Evolutionary conservation across 2,329 filamentous ascomycete genomes (phyloP), one percentile per base, ranked within the genome.

Genomic region (Trichoderma koningii): DNA sequence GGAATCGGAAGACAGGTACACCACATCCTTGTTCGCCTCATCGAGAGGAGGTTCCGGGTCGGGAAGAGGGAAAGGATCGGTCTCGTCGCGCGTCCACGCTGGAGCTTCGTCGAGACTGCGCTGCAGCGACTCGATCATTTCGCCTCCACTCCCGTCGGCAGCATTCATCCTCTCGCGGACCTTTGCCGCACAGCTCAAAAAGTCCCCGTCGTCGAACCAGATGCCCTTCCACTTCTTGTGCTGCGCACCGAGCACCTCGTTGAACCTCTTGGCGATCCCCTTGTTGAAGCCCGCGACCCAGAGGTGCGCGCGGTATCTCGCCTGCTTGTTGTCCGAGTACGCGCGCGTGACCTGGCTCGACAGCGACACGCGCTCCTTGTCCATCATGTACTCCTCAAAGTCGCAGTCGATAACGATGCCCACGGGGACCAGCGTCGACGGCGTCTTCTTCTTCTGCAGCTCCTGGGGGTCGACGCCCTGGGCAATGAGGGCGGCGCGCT

Each of bases 1-100:
- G n/a, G 92, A 96, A 76, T 99, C 95, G 17, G 93, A 93, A 7
- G 92, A 92, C 5, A 99, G 86, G 74, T 99, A 99, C 65, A 99
- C 85, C 7, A 97, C 82, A 55, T 81, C 78, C 62, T 72, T 71
- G 66, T 76, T 76, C 42, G 74, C 72, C 30, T 75, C 73, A 21
- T 71, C 67, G 21, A 74, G 70, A 51, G 71, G 70, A 3, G 76
- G 73, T 45, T 77, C 73, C 0, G 75, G 71, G 3, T 75, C 73
- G 0, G 75, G 71, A 15, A 78, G 66, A 2, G 76, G 75, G 5
- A 78, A 72, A 12, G 73, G 73, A 12, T 77, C 73, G 21, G 55
- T 66, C 26, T 73, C 72, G 64, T 78, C 76, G 30, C 69, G 69
- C 12, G 71, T 69, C 72, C 76, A 77, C 10, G 73, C 69, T 23